Evolutionary conservation across 2,329 filamentous ascomycete species (phyloP).

Genomic region (Penicillium polonicum): DNA sequence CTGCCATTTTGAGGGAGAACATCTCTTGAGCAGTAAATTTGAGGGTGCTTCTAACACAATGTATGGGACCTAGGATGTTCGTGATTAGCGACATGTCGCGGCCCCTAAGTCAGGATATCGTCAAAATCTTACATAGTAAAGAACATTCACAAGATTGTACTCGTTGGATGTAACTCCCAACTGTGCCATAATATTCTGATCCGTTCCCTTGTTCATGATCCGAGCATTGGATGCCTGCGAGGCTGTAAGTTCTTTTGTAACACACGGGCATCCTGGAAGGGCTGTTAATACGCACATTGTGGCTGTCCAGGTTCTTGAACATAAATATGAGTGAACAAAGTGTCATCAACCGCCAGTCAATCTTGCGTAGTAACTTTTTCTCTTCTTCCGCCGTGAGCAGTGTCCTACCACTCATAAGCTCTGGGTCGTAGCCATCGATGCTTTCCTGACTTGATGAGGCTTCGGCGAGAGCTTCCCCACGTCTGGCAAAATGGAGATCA

Average conservation of each 20-base stretch:
- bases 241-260: constrained; percentile 2
- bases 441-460: constrained; percentile 13
- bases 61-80: constrained; percentile 21
- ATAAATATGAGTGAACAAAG: constrained; percentile 38
- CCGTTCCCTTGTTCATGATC: constrained; percentile 38
- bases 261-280: background rate
- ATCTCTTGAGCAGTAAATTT: constrained; percentile 33
- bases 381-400: constrained; percentile 45
- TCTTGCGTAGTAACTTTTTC: constrained; percentile 45
- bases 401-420: constrained; percentile 33
- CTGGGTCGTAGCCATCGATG: constrained; percentile 32
- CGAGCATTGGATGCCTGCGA: constrained; percentile 35
- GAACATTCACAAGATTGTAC: constrained; percentile 35
- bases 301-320: constrained; percentile 33
- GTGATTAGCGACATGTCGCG: background rate
- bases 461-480: constrained; percentile 18
- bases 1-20: constrained; percentile 33
- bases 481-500: constrained; percentile 21
- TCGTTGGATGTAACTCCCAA: constrained; percentile 32
- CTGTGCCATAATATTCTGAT: constrained; percentile 28
- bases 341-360: constrained; percentile 47
- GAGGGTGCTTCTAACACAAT: constrained; percentile 28
- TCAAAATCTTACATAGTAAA: constrained; percentile 35
- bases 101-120: background rate
- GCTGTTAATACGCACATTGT: constrained; percentile 23